Evolutionary conservation across 805 yeast species (phyloP).

Genomic region (Lipomyces yamadae): DNA sequence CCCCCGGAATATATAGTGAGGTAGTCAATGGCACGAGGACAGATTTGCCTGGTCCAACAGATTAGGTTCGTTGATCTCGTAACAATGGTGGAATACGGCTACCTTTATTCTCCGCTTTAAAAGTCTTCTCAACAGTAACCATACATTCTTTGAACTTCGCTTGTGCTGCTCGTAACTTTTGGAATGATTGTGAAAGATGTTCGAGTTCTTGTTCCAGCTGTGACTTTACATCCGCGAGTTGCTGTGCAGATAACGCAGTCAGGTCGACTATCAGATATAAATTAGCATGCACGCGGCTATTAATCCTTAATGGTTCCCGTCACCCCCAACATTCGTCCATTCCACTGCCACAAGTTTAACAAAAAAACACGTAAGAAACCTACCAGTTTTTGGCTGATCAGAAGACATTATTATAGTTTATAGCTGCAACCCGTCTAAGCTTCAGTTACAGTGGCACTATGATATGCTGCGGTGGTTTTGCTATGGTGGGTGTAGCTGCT

Average conservation of each 20-base stretch:
- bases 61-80: not conserved
- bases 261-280: constrained; percentile 57
- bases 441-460: not conserved
- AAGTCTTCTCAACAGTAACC: constrained; percentile 64
- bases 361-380: not conserved
- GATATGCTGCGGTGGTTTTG: not conserved
- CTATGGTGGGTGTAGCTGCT: too few relatives aligned
- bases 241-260: constrained; percentile 76
- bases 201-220: constrained; percentile 84
- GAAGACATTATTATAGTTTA: not conserved
- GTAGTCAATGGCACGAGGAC: constrained; percentile 86
- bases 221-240: constrained; percentile 78
- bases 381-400: not conserved
- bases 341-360: not conserved
- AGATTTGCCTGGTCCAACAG: constrained; percentile 47
- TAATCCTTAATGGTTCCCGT: not conserved
- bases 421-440: not conserved
- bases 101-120: constrained; percentile 50
- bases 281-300: constrained; percentile 1
- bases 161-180: constrained; percentile 82
- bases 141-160: constrained; percentile 81
- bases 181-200: constrained; percentile 81
- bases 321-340: not conserved
- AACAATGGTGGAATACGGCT: not conserved
- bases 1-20: constrained; percentile 89